Conservation (phyloP, 2,329 filamentous ascomycete species). For the Furcasterigmium furcatum region DNA sequence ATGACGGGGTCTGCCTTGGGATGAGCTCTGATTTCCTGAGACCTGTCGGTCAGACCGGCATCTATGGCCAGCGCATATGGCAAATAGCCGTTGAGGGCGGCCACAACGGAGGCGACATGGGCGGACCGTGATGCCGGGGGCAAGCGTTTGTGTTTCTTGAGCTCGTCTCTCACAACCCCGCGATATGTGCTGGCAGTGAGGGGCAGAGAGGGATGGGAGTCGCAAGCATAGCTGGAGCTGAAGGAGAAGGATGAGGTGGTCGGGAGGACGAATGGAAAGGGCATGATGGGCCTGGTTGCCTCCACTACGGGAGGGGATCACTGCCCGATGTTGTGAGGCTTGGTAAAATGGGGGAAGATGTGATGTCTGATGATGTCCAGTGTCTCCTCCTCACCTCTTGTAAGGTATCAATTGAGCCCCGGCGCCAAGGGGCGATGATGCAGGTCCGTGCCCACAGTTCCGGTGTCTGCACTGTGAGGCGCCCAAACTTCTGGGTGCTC, state of each 20-base stretch:
- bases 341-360: background rate
- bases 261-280: constrained; percentile 82
- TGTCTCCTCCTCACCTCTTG: background rate
- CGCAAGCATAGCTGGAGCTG: constrained; percentile 70
- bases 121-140: constrained; percentile 65
- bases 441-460: background rate
- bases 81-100: constrained; percentile 72
- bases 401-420: background rate
- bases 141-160: constrained; percentile 91
- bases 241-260: constrained; percentile 88
- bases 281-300: constrained; percentile 55
- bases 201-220: constrained; percentile 85
- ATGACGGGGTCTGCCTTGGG: constrained; percentile 59
- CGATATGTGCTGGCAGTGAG: constrained; percentile 79
- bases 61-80: constrained; percentile 81
- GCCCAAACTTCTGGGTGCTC: background rate
- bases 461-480: too few relatives aligned
- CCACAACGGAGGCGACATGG: constrained; percentile 67
- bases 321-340: background rate
- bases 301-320: background rate
- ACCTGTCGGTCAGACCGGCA: constrained; percentile 54
- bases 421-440: constrained; percentile 3
- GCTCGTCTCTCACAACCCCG: constrained; percentile 73
- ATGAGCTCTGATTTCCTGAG: constrained; percentile 58
- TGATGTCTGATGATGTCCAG: background rate